Evolutionary conservation across 2,329 filamentous ascomycete species (phyloP).

Genomic region (Aureobasidium zeae): DNA sequence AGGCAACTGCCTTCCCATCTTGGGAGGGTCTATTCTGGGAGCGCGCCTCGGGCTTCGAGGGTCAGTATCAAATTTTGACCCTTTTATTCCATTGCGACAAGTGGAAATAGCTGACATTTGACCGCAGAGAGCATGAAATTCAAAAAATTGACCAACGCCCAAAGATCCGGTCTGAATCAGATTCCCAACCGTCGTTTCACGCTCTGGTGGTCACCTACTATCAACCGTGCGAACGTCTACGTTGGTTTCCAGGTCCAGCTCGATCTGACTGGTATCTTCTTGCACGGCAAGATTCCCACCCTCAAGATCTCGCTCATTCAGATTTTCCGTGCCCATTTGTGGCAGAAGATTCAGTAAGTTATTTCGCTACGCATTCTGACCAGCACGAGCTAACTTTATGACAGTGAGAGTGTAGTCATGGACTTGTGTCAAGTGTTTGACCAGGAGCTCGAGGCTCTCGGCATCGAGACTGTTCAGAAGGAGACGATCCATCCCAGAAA

Average conservation of each 20-base stretch:
- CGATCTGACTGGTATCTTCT: slow-evolving; percentile 94
- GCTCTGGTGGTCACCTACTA: slow-evolving; percentile 79
- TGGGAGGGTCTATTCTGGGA: slow-evolving; percentile 94
- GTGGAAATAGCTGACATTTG: slow-evolving; percentile 30
- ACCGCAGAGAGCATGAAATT: slow-evolving; percentile 84
- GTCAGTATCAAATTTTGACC: neutral
- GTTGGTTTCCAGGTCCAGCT: slow-evolving; percentile 99
- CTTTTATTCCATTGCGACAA: slow-evolving; percentile 33
- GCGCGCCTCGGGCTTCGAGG: slow-evolving; percentile 25
- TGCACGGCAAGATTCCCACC: slow-evolving; percentile 97
- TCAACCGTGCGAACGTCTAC: slow-evolving; percentile 93
- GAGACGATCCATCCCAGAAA: slow-evolving; percentile 98
- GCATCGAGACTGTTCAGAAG: slow-evolving; percentile 96
- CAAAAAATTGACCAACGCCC: slow-evolving; percentile 97
- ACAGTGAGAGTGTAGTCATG: slow-evolving; percentile 86
- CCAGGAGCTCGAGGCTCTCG: slow-evolving; percentile 88
- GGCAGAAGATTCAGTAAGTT: slow-evolving; percentile 83
- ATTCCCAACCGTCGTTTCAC: slow-evolving; percentile 98
- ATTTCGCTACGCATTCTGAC: neutral
- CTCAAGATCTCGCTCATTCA: slow-evolving; percentile 97
- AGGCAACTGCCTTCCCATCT: slow-evolving; percentile 89
- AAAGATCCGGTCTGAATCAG: slow-evolving; percentile 92
- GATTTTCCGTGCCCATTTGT: slow-evolving; percentile 98
- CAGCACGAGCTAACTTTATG: neutral
- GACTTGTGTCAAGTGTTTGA: slow-evolving; percentile 98